phyloP scores from a whole-genome alignment of 441 rosid species.

The Erysimum cheiri region DNA sequence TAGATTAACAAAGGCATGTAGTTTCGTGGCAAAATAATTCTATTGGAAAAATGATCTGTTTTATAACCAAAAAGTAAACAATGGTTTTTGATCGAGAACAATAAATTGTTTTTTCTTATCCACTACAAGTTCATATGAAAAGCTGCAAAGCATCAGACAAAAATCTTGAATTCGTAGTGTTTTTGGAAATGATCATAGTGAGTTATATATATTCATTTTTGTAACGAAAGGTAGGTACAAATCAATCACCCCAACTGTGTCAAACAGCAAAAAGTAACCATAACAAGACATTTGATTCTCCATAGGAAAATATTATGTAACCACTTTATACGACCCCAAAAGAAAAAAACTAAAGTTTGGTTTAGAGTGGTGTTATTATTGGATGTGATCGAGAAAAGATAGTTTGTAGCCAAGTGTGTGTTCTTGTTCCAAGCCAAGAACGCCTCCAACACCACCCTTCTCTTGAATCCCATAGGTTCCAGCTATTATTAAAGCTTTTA shows the following conservation, averaged over 20 bases:
- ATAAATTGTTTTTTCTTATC: neutral
- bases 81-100: neutral
- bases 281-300: constrained; percentile 14
- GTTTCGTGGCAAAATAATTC: neutral
- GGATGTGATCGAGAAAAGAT: constrained; percentile 53
- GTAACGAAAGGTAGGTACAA: constrained; percentile 5
- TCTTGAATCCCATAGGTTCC: neutral
- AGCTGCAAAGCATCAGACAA: constrained; percentile 17
- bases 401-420: neutral
- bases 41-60: neutral
- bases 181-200: neutral
- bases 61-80: neutral
- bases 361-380: constrained; percentile 40
- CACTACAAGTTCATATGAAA: constrained; percentile 18
- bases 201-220: neutral
- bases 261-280: constrained; percentile 30
- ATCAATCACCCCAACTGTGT: constrained; percentile 30
- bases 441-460: neutral
- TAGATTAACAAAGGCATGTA: neutral
- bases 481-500: too few relatives aligned
- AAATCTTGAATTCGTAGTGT: neutral
- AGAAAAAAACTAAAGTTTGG: neutral
- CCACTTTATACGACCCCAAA: neutral
- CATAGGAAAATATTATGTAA: neutral
- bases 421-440: neutral